Evolutionary conservation across 305 asterid genomes (phyloP).

Genomic region (Fraxinus floribunda): DNA sequence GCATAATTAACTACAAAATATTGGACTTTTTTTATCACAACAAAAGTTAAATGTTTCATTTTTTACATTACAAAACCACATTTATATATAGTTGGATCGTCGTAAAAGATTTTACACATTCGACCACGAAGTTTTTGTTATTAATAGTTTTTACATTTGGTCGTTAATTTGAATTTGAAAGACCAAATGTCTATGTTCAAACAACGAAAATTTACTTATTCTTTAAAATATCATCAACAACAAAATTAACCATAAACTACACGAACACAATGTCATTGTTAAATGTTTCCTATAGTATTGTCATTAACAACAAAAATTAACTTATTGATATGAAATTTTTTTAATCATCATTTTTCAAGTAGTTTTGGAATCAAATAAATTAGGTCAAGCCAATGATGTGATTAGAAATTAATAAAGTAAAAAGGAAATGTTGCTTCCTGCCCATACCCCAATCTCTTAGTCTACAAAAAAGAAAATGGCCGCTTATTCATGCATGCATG

Average conservation of each 20-base stretch:
- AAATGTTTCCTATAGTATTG: no score
- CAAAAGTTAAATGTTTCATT: not conserved
- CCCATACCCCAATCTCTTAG: slow-evolving; percentile 21
- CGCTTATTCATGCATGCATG: not conserved
- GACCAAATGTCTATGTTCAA: not conserved
- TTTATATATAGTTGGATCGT: not conserved
- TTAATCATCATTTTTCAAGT: not conserved
- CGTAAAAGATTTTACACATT: not conserved
- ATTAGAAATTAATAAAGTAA: slow-evolving; percentile 33
- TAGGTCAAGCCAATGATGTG: slow-evolving; percentile 13
- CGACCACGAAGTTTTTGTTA: not conserved
- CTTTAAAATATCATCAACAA: not conserved
- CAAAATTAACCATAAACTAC: not conserved
- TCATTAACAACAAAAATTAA: no score
- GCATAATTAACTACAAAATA: not conserved
- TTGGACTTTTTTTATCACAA: not conserved
- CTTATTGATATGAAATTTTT: no score
- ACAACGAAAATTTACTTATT: not conserved
- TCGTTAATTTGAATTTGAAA: not conserved
- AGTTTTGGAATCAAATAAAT: not conserved
- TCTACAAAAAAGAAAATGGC: not conserved
- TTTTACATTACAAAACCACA: no score
- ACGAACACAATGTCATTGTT: not conserved
- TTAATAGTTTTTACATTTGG: not conserved
- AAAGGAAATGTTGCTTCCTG: slow-evolving; percentile 37